Percentiles rank a stretch among this genome's conserved stretches.
These are phyloP conservation scores for Calycina herbarum DNA, from an alignment of 2,329 filamentous ascomycete species.

Conservation along the genomic window DNA sequence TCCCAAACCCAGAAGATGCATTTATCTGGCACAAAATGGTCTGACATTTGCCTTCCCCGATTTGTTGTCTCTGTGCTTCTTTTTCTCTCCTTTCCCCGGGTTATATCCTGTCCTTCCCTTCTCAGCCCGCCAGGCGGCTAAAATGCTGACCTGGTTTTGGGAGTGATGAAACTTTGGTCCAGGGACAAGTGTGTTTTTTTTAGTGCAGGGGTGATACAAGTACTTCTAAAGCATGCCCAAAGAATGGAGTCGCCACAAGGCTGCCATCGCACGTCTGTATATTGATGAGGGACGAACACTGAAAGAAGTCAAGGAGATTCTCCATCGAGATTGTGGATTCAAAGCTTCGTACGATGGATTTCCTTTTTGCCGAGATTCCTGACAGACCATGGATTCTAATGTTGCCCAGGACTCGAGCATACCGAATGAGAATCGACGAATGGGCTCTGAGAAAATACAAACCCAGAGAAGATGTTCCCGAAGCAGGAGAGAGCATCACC, in stretches of 20 bases:
- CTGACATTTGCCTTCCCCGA: background rate
- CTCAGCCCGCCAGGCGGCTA: slow-evolving; percentile 3
- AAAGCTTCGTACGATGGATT: slow-evolving; percentile 18
- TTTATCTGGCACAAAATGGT: slow-evolving; percentile 7
- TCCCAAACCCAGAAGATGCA: background rate
- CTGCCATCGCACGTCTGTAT: slow-evolving; percentile 20
- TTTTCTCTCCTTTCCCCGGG: background rate
- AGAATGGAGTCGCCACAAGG: slow-evolving; percentile 20
- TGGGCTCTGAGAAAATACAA: slow-evolving; percentile 23
- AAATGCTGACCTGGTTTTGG: slow-evolving; percentile 1
- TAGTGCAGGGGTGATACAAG: background rate
- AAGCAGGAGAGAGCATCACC: background rate
- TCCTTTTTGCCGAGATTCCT: background rate
- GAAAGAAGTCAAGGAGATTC: slow-evolving; percentile 18
- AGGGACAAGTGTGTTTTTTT: background rate
- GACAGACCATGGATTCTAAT: background rate
- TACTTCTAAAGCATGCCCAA: slow-evolving; percentile 16
- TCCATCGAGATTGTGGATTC: slow-evolving; percentile 17
- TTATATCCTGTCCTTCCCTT: background rate
- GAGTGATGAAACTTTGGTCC: background rate
- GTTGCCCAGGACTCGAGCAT: slow-evolving; percentile 15
- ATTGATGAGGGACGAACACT: slow-evolving; percentile 17
- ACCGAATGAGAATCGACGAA: slow-evolving; percentile 26
- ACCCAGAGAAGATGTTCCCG: slow-evolving; percentile 6
- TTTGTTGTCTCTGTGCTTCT: background rate